Evolutionary conservation across 257 asterid genomes (phyloP).

Genomic region (Gentiana straminea): DNA sequence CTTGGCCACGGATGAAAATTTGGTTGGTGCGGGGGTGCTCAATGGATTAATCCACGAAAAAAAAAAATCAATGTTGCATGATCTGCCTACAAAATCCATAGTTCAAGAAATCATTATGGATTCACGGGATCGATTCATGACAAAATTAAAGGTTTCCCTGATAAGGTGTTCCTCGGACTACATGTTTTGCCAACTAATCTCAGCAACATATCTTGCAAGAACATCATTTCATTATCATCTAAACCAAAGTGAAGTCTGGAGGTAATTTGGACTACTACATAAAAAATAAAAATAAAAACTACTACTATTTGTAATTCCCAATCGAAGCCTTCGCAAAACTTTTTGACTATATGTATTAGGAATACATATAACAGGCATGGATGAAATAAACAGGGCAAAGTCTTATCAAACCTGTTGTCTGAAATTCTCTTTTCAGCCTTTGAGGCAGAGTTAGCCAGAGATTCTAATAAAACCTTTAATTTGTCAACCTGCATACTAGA

Average conservation of each 20-base stretch:
- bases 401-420: conserved; percentile 53
- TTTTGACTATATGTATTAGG: background rate
- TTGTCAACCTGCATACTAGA: conserved; percentile 62
- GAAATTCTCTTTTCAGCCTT: conserved; percentile 71
- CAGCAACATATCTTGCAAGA: conserved; percentile 1
- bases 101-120: too few species aligned
- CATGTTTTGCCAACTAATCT: background rate
- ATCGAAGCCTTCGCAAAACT: background rate
- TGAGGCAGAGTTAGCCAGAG: conserved; percentile 70
- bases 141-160: background rate
- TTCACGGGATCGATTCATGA: background rate
- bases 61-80: background rate
- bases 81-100: too few species aligned
- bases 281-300: background rate
- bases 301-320: conserved; percentile 1
- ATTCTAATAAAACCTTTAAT: conserved; percentile 71
- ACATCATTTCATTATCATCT: background rate
- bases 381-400: conserved; percentile 10
- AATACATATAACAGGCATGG: background rate
- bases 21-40: too few species aligned
- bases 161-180: background rate
- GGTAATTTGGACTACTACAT: background rate
- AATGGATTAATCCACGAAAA: too few species aligned
- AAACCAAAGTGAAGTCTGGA: background rate
- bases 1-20: too few species aligned